Base-by-base conservation (phyloP, 352 stramenopile genomes). In the Phytophthora chlamydospora region DNA sequence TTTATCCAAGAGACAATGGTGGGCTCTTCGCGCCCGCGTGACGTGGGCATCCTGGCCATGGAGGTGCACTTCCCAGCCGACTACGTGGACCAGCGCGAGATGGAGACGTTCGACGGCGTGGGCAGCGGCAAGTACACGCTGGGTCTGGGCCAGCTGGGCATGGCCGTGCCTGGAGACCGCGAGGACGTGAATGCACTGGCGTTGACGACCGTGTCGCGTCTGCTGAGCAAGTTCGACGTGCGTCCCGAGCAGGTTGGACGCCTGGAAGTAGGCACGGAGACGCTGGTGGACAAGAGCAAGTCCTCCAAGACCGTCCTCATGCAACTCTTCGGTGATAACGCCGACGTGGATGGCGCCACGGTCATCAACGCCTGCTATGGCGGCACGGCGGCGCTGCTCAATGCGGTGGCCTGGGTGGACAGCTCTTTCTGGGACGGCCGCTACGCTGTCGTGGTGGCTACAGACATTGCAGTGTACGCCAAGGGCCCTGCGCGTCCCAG, bases 301-400 rank as follows among this genome's bases (percentile, higher is more conserved):
- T 93, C 83, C 33, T 87, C 79, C 45, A 91, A 92, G 72, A 95
- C 85, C 13, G 80, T 88, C 57, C 84, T 92, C 43, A 91, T 90
- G 80, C 71, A 84, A 44, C 69, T 91, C 10, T 91, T 92, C 39
- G 70, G 58, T 43, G 76, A 77, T 45, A 91, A 90, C 62, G 63
- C 63, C 16, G 73, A 84, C 35, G 62, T 88, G 46, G 87, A 94
- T 36, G 90, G 97, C 45, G 96, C 96, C 12, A 98, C 95, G 0
- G 88, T 93, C 43, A 76, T 99, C 48, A 99, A 99, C 75, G 97
- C 97, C 3, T 99, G 97, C 79, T 99, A 99, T 71, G 97, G 97
- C 27, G 97, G 95, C 36, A 99, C 97, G 1, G 92, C 96, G 1
- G 97, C 97, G 27, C 76, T 99, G 21, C 78, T 99, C n/a, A 99